Conservation (phyloP, 305 asterid genomes). For the Nicotiana rustica region DNA sequence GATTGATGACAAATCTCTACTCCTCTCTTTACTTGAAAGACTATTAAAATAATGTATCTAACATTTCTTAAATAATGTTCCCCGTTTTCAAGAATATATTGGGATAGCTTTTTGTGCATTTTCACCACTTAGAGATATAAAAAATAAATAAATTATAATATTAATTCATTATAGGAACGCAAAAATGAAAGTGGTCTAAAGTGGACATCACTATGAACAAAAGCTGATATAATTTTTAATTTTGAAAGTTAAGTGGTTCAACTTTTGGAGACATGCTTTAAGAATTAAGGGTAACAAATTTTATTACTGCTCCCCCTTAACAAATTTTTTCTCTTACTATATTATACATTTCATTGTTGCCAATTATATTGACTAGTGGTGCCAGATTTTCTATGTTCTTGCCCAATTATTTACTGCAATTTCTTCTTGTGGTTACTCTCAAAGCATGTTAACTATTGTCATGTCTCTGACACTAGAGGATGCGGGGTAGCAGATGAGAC, state of each 20-base stretch:
- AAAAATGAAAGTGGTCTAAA: not conserved
- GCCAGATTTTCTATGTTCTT: too few relatives aligned
- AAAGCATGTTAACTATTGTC: too few relatives aligned
- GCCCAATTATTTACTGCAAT: too few relatives aligned
- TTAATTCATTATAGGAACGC: not conserved
- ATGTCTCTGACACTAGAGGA: too few relatives aligned
- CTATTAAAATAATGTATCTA: not conserved
- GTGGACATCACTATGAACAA: not conserved
- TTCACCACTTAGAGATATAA: not conserved
- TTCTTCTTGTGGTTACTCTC: too few relatives aligned
- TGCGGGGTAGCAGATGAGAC: too few relatives aligned
- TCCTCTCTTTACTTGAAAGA: not conserved
- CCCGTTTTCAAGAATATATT: not conserved
- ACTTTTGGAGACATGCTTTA: slow-evolving; percentile 27
- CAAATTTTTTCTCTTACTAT: not conserved
- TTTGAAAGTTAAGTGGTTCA: not conserved
- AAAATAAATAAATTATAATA: not conserved
- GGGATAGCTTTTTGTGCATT: not conserved
- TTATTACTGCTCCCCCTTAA: not conserved
- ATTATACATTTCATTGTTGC: not conserved
- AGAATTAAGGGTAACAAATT: not conserved
- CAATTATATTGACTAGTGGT: not conserved
- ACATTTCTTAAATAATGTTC: not conserved
- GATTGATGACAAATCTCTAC: not conserved
- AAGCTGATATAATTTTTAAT: not conserved